A percentile compares a stretch with the other conserved stretches of the same genome.
phyloP scores from a whole-genome alignment of 164 flowering plant genomes.

The Taxillus chinensis region DNA sequence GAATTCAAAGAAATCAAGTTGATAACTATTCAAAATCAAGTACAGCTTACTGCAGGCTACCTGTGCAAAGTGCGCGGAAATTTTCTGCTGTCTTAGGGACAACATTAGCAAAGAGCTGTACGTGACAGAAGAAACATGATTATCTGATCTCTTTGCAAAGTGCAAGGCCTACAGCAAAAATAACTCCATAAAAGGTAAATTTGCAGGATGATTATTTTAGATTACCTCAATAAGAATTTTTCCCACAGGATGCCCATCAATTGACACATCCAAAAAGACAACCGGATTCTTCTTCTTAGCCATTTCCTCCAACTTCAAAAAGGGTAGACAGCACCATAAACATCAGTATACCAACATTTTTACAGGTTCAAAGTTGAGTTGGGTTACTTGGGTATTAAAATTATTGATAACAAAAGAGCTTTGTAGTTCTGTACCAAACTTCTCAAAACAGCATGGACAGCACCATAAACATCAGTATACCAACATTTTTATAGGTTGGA shows the following conservation, averaged over 20 bases:
- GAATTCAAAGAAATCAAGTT: background rate
- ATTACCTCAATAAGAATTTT: constrained; percentile 63
- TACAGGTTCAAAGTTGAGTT: too few relatives aligned
- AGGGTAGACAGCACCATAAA: background rate
- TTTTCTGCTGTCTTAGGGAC: constrained; percentile 91
- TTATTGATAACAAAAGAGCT: too few relatives aligned
- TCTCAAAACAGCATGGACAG: too few relatives aligned
- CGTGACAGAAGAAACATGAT: constrained; percentile 12
- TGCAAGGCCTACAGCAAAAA: background rate
- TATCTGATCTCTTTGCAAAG: background rate
- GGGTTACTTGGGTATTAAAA: too few relatives aligned
- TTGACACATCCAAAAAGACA: constrained; percentile 62
- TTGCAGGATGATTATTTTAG: constrained; percentile 36
- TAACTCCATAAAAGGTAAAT: background rate
- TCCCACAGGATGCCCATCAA: constrained; percentile 51
- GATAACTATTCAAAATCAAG: background rate
- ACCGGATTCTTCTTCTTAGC: constrained; percentile 58
- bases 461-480: too few relatives aligned
- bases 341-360: too few relatives aligned
- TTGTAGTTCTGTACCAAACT: too few relatives aligned
- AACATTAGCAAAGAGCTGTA: constrained; percentile 76
- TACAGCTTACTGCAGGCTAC: constrained; percentile 19
- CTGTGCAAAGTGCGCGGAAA: constrained; percentile 85
- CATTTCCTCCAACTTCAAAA: constrained; percentile 27
- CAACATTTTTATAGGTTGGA: too few relatives aligned